Evolutionary conservation across 2,329 filamentous ascomycete species (phyloP).

Genomic region (Setomelanomma holmii): DNA sequence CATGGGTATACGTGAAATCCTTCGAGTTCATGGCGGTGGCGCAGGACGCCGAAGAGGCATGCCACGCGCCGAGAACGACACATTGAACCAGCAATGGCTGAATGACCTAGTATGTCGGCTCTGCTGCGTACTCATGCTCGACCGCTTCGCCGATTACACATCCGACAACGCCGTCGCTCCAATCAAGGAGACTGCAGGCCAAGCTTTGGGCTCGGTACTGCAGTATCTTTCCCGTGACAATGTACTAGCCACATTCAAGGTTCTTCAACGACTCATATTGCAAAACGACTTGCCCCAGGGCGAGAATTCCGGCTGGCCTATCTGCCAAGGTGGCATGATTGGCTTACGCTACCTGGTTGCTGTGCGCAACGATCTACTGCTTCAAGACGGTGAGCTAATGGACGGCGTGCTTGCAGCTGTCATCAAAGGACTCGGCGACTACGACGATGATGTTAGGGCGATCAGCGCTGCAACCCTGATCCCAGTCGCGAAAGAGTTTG

Average conservation of each 20-base stretch:
- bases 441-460: constrained; percentile 93
- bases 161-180: constrained; percentile 97
- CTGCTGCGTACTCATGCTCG: constrained; percentile 95
- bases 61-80: constrained; percentile 75
- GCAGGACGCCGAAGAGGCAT: constrained; percentile 80
- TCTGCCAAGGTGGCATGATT: constrained; percentile 98
- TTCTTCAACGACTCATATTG: constrained; percentile 90
- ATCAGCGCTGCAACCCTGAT: constrained; percentile 98
- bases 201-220: constrained; percentile 87
- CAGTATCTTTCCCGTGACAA: constrained; percentile 81
- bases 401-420: constrained; percentile 92
- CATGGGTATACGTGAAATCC: constrained; percentile 89
- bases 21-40: constrained; percentile 88
- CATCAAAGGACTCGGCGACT: constrained; percentile 91
- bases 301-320: constrained; percentile 72
- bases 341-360: constrained; percentile 94
- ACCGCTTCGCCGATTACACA: constrained; percentile 96
- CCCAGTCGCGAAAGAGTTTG: constrained; percentile 94
- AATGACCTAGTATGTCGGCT: constrained; percentile 95
- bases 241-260: constrained; percentile 83
- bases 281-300: constrained; percentile 72
- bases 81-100: constrained; percentile 82
- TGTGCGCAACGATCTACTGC: constrained; percentile 87
- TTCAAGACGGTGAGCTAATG: constrained; percentile 83
- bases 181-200: constrained; percentile 92